phyloP scores from a whole-genome alignment of 108 stramenopile genomes.

The Conticribra guillardii region DNA sequence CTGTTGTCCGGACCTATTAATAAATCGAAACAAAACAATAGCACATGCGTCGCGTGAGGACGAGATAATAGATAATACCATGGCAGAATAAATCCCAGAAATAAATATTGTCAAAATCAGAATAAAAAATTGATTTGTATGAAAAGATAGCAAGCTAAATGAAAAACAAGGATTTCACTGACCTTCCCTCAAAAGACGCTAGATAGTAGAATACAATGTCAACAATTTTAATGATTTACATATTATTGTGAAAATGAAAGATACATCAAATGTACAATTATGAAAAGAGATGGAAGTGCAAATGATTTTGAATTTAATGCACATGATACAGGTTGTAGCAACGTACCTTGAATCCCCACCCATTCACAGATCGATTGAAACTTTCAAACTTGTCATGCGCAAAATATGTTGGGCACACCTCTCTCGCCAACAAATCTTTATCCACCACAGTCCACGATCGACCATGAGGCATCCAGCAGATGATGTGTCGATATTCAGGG shows the following conservation, averaged over 20 bases:
- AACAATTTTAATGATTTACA: too few species aligned
- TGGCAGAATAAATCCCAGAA: neutral
- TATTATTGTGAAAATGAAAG: too few species aligned
- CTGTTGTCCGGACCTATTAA: slow-evolving; percentile 33
- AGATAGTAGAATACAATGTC: too few species aligned
- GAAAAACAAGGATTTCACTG: too few species aligned
- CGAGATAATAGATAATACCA: neutral
- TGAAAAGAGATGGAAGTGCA: neutral
- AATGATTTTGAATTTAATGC: neutral
- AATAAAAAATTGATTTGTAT: too few species aligned
- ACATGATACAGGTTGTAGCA: neutral
- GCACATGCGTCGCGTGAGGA: neutral
- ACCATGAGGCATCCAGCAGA: slow-evolving; percentile 44
- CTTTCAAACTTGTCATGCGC: slow-evolving; percentile 34
- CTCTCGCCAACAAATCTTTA: slow-evolving; percentile 21
- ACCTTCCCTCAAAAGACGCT: too few species aligned
- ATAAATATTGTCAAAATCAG: neutral
- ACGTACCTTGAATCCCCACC: slow-evolving; percentile 53
- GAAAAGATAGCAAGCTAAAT: too few species aligned
- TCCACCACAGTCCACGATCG: slow-evolving; percentile 39
- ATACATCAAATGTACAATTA: too few species aligned
- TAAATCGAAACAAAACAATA: neutral
- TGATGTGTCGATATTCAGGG: slow-evolving; percentile 29
- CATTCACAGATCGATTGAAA: slow-evolving; percentile 49
- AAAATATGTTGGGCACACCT: slow-evolving; percentile 45